Conservation (phyloP, 495 filamentous ascomycete genomes). For the Aspergillus olivimuriae region DNA sequence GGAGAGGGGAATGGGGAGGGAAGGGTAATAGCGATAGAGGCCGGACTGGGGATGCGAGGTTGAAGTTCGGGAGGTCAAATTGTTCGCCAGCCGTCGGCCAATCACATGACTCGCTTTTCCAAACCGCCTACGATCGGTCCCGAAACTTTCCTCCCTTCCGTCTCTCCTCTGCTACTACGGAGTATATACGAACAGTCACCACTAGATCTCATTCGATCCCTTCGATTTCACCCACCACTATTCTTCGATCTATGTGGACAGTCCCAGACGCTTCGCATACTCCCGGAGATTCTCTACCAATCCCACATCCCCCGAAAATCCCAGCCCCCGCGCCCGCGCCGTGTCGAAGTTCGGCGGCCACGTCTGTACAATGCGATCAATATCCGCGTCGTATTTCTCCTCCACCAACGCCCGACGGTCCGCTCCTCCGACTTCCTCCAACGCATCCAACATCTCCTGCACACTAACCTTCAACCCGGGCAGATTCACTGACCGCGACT, state of each 20-base stretch:
- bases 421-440: conserved; percentile 63
- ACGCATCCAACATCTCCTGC: conserved; percentile 67
- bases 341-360: conserved; percentile 68
- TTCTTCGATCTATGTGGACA: conserved; percentile 4
- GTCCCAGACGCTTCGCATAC: conserved; percentile 39
- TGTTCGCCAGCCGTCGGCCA: conserved; percentile 42
- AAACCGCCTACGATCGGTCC: conserved; percentile 33
- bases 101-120: conserved; percentile 47
- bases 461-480: conserved; percentile 67
- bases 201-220: neutral
- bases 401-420: conserved; percentile 57
- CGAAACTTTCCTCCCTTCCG: conserved; percentile 26
- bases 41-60: conserved; percentile 40
- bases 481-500: conserved; percentile 61
- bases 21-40: conserved; percentile 25
- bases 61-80: conserved; percentile 48
- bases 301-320: conserved; percentile 53
- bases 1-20: conserved; percentile 24
- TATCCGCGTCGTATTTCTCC: conserved; percentile 58
- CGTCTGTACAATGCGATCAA: conserved; percentile 65
- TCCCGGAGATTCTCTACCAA: conserved; percentile 52
- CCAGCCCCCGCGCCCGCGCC: conserved; percentile 49
- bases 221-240: neutral
- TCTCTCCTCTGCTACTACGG: neutral
- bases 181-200: neutral